Percentiles rank a stretch among this genome's conserved stretches.
phyloP scores from a whole-genome alignment of 2,329 filamentous ascomycete genomes.

The Metarhizium brunneum region DNA sequence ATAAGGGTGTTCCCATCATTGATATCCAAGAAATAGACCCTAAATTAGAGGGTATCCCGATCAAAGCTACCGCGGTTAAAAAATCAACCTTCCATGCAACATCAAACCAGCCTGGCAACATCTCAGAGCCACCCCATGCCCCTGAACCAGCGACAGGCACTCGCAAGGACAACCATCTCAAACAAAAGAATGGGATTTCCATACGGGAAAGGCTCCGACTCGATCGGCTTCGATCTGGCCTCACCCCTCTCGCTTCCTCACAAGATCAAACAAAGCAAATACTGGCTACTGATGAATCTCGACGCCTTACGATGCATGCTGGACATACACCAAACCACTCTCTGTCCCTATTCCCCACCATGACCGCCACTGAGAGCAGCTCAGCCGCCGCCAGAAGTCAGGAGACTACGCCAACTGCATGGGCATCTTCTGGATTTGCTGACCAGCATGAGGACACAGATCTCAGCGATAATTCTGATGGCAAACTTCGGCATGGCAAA shows the following conservation, averaged over 20 bases:
- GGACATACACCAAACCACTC: slow-evolving; percentile 56
- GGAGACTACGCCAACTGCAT: slow-evolving; percentile 19
- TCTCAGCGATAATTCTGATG: not conserved
- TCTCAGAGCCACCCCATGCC: slow-evolving; percentile 18
- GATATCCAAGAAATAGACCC: slow-evolving; percentile 50
- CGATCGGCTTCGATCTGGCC: slow-evolving; percentile 4
- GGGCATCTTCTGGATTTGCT: slow-evolving; percentile 2
- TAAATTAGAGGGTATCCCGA: slow-evolving; percentile 48
- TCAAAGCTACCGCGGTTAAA: slow-evolving; percentile 44
- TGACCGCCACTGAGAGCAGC: slow-evolving; percentile 28
- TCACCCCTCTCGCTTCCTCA: slow-evolving; percentile 13
- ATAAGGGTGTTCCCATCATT: slow-evolving; percentile 35
- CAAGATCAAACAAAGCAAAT: slow-evolving; percentile 34
- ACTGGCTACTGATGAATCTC: slow-evolving; percentile 37
- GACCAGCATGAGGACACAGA: not conserved
- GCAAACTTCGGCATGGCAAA: not conserved
- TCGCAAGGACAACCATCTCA: not conserved
- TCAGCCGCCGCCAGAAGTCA: slow-evolving; percentile 18
- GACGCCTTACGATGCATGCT: slow-evolving; percentile 50
- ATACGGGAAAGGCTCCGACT: slow-evolving; percentile 1
- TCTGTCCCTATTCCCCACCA: slow-evolving; percentile 39
- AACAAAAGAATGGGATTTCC: not conserved
- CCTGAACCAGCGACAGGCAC: slow-evolving; percentile 12
- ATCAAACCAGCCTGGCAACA: slow-evolving; percentile 15
- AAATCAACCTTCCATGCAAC: slow-evolving; percentile 34